Evolutionary conservation across 805 yeast species (phyloP).

Genomic region (Wickerhamiella siamensis): DNA sequence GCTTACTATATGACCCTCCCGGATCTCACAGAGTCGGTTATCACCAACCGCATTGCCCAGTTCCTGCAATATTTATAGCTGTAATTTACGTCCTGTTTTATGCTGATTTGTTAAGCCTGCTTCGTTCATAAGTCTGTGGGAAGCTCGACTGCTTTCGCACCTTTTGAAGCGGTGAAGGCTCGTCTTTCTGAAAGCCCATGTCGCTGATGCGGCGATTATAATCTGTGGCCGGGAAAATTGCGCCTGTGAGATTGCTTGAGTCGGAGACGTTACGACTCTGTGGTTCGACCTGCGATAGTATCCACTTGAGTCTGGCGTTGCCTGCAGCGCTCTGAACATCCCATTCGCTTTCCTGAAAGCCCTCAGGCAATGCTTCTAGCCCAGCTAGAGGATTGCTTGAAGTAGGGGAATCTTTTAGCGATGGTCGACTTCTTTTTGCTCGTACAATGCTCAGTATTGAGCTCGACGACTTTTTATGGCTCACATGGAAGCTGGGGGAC

Average conservation of each 20-base stretch:
- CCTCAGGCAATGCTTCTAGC: constrained; percentile 12
- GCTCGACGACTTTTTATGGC: neutral
- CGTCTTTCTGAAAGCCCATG: constrained; percentile 19
- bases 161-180: constrained; percentile 14
- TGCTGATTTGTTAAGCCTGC: too few relatives aligned
- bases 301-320: constrained; percentile 2
- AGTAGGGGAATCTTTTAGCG: neutral
- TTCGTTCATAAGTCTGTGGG: constrained; percentile 13
- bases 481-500: constrained; percentile 1
- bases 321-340: constrained; percentile 1
- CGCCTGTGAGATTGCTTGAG: constrained; percentile 16
- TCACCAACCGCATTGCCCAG: neutral
- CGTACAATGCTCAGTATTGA: neutral
- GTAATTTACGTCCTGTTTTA: too few relatives aligned
- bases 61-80: neutral
- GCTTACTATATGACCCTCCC: neutral
- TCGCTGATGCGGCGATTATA: constrained; percentile 18
- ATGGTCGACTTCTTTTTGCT: neutral
- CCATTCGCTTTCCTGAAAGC: constrained; percentile 7
- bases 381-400: constrained; percentile 6
- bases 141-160: constrained; percentile 4
- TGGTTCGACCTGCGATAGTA: neutral
- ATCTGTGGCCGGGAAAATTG: constrained; percentile 18
- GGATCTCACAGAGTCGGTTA: neutral
- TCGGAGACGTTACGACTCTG: constrained; percentile 17